Base-by-base conservation (phyloP, 257 asterid species). In the Solanum ossicruentum region DNA sequence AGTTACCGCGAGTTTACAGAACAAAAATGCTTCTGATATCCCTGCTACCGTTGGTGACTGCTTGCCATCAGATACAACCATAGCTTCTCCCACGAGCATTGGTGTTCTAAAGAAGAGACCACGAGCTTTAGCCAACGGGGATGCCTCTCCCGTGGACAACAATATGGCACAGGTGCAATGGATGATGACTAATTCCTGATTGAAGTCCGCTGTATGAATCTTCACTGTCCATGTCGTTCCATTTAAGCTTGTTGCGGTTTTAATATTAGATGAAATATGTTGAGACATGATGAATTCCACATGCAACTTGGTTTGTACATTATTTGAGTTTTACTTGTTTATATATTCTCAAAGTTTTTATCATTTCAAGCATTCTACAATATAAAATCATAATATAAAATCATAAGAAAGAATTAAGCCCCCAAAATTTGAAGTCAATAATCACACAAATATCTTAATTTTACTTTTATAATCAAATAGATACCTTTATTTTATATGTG, bases 31-130 rank as follows among this genome's bases (percentile, higher is more conserved):
- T 77, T 28, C 82, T 9, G 13, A 77, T 28, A 52, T 52, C 26
- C 63, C 47, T 77, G 47, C 63, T 26, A 77, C 10, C 32, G 47
- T 73, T 0, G 60, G 21, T 7, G 81, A 73, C 0, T 73, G 81
- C 81, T 13, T 73, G 81, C 89, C 94, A 65, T 66, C 92, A 36
- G 89, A 85, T 41, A 89, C 87, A 73, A 82, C 18, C 41, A 56
- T 32, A 12, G 77, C 13, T 61, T 82, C 84, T 43, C 56, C 84
- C 71, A 82, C 28, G 45, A 45, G 73, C 55, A 83, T 69, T 26
- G 52, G 56, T 32, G 77, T 67, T 36, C 66, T 90, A 89, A 95
- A 91, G 95, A 94, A 94, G 89, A 80, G 98, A 80, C 89, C 94
- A 10, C 92, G 96, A 21, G 65, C 86, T 49, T 89, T 87, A 70